phyloP scores from a whole-genome alignment of 371 early-diverging fungal species.

The Apophysomyces variabilis region DNA sequence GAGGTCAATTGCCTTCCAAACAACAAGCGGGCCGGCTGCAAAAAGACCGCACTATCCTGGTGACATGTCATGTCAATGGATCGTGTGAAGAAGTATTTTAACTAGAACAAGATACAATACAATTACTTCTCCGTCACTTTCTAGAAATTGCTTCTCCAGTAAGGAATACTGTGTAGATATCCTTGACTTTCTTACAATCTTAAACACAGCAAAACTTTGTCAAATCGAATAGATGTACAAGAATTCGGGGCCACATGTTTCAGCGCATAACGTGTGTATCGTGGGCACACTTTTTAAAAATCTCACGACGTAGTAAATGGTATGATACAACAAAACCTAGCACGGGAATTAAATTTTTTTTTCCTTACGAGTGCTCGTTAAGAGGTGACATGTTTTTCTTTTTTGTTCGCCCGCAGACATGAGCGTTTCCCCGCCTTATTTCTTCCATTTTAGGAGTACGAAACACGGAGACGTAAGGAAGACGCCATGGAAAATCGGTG shows the following conservation, averaged over 20 bases:
- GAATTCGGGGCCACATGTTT: conserved; percentile 1
- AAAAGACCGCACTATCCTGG: background rate
- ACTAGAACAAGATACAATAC: too few species aligned
- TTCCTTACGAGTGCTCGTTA: background rate
- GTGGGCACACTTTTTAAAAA: background rate
- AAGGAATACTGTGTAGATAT: background rate
- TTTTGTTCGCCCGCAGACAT: background rate
- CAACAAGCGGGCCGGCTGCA: background rate
- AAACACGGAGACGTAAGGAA: background rate
- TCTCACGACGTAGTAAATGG: conserved; percentile 10
- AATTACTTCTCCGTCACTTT: too few species aligned
- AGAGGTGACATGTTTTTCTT: background rate
- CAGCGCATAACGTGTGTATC: background rate
- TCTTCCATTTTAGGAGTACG: conserved; percentile 1
- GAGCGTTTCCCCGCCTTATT: conserved; percentile 11
- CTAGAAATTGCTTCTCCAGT: too few species aligned
- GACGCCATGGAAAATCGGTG: background rate
- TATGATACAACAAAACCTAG: background rate
- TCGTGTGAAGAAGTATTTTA: background rate
- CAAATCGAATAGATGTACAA: background rate
- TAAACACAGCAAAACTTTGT: background rate
- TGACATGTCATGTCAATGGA: conserved; percentile 9
- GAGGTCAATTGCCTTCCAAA: conserved; percentile 8
- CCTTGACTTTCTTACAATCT: background rate
- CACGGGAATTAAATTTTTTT: background rate